A percentile compares a stretch with the other conserved stretches of the same genome.
phyloP scores from a whole-genome alignment of 106 monocot species.

The Alisma plantagoaquatica region DNA sequence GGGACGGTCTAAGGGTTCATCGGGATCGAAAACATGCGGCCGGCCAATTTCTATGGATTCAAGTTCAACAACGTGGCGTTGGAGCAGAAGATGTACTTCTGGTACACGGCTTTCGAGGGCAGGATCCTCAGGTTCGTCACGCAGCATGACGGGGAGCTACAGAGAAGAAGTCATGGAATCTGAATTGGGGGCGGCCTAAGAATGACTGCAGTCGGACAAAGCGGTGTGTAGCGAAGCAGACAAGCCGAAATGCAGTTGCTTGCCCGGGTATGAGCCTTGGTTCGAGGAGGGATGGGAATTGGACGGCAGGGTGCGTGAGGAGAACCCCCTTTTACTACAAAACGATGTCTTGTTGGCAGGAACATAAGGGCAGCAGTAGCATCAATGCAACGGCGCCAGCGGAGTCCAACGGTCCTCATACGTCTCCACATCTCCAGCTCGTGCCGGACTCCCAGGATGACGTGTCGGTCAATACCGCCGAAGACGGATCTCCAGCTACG shows the following conservation, averaged over 20 bases:
- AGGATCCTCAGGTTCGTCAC: not conserved
- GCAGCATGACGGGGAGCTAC: not conserved
- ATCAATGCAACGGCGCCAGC: not conserved
- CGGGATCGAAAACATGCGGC: not conserved
- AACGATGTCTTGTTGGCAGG: not conserved
- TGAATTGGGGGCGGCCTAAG: not conserved
- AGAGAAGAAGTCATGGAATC: not conserved
- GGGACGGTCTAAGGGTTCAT: constrained; percentile 1
- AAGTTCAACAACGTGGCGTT: not conserved
- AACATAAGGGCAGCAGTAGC: not conserved
- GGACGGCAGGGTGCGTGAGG: not conserved
- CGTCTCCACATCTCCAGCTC: too few species aligned
- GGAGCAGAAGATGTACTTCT: not conserved
- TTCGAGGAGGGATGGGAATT: not conserved
- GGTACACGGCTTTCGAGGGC: not conserved
- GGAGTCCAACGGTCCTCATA: too few species aligned
- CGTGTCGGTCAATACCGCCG: too few species aligned
- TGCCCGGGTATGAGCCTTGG: not conserved
- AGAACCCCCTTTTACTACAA: not conserved
- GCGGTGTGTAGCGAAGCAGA: not conserved
- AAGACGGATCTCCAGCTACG: too few species aligned
- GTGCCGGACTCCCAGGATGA: too few species aligned
- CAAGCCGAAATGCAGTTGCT: not conserved
- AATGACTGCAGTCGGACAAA: not conserved
- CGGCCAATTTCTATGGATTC: not conserved